Conservation (phyloP, 352 stramenopile species). For the Phytophthora ohioensis region DNA sequence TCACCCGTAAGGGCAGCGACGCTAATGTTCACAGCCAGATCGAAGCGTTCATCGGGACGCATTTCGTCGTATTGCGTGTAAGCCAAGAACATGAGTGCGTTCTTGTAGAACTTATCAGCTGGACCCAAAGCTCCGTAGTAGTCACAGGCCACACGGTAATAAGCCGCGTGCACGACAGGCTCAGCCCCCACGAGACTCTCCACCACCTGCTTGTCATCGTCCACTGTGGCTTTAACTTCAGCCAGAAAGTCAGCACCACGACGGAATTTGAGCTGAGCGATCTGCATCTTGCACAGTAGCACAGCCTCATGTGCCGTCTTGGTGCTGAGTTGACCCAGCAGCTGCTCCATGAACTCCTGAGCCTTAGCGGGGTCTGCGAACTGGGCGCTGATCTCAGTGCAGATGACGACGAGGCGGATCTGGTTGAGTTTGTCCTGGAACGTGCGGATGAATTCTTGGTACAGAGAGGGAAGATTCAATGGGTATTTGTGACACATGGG, state of each 20-base stretch:
- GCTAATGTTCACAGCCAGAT: slow-evolving; percentile 94
- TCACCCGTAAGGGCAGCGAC: slow-evolving; percentile 97
- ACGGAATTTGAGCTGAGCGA: slow-evolving; percentile 76
- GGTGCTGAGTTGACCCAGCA: slow-evolving; percentile 61
- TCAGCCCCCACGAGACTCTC: slow-evolving; percentile 87
- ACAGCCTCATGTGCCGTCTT: slow-evolving; percentile 75
- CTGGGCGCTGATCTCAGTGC: slow-evolving; percentile 88
- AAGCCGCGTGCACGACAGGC: slow-evolving; percentile 93
- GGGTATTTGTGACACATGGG: slow-evolving; percentile 67
- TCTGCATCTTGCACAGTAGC: slow-evolving; percentile 84
- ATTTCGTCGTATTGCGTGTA: slow-evolving; percentile 96
- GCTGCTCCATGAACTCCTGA: slow-evolving; percentile 77
- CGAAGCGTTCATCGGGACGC: slow-evolving; percentile 76
- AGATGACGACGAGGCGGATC: slow-evolving; percentile 93
- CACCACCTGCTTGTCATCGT: slow-evolving; percentile 81
- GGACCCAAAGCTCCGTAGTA: slow-evolving; percentile 94
- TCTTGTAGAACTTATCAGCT: slow-evolving; percentile 97
- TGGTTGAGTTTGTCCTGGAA: slow-evolving; percentile 98
- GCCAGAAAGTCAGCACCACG: slow-evolving; percentile 60
- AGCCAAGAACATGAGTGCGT: slow-evolving; percentile 95
- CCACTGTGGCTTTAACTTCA: slow-evolving; percentile 72
- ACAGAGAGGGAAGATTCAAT: slow-evolving; percentile 80
- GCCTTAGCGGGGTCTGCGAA: slow-evolving; percentile 70
- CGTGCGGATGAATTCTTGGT: slow-evolving; percentile 94
- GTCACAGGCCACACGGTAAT: slow-evolving; percentile 92